These are phyloP conservation scores for Saccharata proteae DNA, from an alignment of 2,329 filamentous ascomycete genomes.

Conservation along the genomic window DNA sequence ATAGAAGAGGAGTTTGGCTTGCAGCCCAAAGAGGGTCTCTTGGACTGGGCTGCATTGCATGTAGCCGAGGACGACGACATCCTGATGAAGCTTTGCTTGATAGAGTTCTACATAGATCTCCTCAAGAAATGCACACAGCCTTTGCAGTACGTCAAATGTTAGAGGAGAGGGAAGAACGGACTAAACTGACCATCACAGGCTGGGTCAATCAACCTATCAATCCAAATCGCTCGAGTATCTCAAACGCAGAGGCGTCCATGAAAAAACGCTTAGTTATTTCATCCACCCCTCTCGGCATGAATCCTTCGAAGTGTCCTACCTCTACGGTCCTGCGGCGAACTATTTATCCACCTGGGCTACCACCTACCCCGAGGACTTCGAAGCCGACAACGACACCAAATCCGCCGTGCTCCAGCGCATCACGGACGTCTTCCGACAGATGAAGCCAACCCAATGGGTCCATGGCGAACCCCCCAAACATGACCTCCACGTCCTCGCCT, in stretches of 20 bases:
- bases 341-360: slow-evolving; percentile 47
- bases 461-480: slow-evolving; percentile 41
- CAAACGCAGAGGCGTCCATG: slow-evolving; percentile 38
- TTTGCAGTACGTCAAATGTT: slow-evolving; percentile 4
- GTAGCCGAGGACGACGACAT: slow-evolving; percentile 48
- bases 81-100: slow-evolving; percentile 46
- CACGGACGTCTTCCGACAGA: slow-evolving; percentile 34
- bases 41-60: slow-evolving; percentile 42
- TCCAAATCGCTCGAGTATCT: slow-evolving; percentile 40
- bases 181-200: not conserved
- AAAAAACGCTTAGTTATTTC: slow-evolving; percentile 37
- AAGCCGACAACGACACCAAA: slow-evolving; percentile 27
- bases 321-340: slow-evolving; percentile 42
- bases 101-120: slow-evolving; percentile 46
- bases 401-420: slow-evolving; percentile 13
- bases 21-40: slow-evolving; percentile 26
- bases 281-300: slow-evolving; percentile 39
- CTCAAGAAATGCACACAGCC: slow-evolving; percentile 26
- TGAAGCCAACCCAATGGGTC: slow-evolving; percentile 39
- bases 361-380: slow-evolving; percentile 42
- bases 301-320: slow-evolving; percentile 39
- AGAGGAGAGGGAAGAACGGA: not conserved
- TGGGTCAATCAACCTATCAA: slow-evolving; percentile 11
- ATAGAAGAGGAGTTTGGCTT: slow-evolving; percentile 34
- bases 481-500: slow-evolving; percentile 45